Percentiles rank a stretch among this genome's conserved stretches.
Evolutionary conservation across 1,284 basidiomycete genomes (phyloP).

Genomic region (Pascua sp.): DNA sequence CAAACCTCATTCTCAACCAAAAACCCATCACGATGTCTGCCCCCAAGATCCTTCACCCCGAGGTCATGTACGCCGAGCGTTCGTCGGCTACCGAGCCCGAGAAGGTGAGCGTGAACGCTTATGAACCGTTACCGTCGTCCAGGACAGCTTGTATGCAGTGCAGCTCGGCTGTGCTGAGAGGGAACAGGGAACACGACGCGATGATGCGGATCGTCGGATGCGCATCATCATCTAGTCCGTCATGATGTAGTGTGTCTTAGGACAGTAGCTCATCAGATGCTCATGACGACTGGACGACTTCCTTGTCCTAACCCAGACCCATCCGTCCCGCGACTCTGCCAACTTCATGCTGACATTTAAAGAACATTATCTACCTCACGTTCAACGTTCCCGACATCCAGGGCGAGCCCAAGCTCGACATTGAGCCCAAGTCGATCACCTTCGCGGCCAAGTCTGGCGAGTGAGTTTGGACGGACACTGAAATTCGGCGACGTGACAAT

Average conservation of each 20-base stretch:
- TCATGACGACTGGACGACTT: too few relatives aligned
- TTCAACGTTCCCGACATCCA: slow-evolving; percentile 78
- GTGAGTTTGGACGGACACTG: slow-evolving; percentile 52
- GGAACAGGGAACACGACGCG: too few relatives aligned
- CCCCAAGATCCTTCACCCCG: slow-evolving; percentile 60
- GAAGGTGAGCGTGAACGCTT: slow-evolving; percentile 57
- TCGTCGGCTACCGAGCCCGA: slow-evolving; percentile 63
- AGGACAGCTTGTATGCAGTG: not conserved
- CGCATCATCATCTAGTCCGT: not conserved
- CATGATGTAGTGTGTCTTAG: not conserved
- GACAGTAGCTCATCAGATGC: not conserved
- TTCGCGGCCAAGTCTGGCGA: slow-evolving; percentile 69
- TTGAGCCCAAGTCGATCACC: slow-evolving; percentile 62
- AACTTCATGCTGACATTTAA: not conserved
- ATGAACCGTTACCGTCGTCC: not conserved
- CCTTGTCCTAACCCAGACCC: too few relatives aligned
- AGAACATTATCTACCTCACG: slow-evolving; percentile 82
- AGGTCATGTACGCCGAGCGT: slow-evolving; percentile 87
- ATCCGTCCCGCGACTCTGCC: not conserved
- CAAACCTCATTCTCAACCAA: not conserved
- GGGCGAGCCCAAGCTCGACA: slow-evolving; percentile 60
- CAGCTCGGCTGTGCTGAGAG: too few relatives aligned
- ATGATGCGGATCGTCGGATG: too few relatives aligned
- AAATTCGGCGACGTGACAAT: not conserved
- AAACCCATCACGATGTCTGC: slow-evolving; percentile 29